Percentiles rank a stretch among this genome's conserved stretches.
Evolutionary conservation across 257 asterid genomes (phyloP).

Genomic region (Anisodus tanguticus): DNA sequence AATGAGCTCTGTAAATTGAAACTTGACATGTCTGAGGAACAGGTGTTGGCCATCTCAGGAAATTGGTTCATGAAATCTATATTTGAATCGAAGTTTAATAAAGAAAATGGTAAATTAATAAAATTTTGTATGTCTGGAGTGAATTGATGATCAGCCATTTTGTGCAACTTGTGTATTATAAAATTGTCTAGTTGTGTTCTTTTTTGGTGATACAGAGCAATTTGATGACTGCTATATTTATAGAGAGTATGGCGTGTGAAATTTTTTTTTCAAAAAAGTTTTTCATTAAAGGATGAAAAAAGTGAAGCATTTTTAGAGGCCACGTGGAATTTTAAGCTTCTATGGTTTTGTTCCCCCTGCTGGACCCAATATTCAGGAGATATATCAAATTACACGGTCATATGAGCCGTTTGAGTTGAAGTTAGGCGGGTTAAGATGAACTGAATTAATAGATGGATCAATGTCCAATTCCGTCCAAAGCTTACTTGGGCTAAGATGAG

Average conservation of each 20-base stretch:
- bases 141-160: constrained; percentile 51
- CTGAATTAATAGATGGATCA: no score
- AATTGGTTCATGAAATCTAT: constrained; percentile 47
- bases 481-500: no score
- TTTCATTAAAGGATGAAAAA: constrained; percentile 2
- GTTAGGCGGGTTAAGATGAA: no score
- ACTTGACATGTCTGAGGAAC: constrained; percentile 32
- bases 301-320: constrained; percentile 36
- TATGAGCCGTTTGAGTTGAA: no score
- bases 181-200: not conserved
- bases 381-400: constrained; percentile 40
- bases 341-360: constrained; percentile 40
- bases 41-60: constrained; percentile 44
- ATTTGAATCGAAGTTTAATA: constrained; percentile 51
- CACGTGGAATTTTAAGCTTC: constrained; percentile 53
- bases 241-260: not conserved
- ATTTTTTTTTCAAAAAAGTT: not conserved
- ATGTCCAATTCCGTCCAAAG: no score
- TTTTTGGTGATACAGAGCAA: not conserved
- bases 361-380: constrained; percentile 51
- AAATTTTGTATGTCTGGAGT: constrained; percentile 42
- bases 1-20: constrained; percentile 40
- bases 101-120: constrained; percentile 39
- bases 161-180: not conserved
- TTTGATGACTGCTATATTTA: constrained; percentile 32